These are phyloP conservation scores for Pseudoscleropodium purum DNA, from an alignment of 225 moss, liverwort and hornwort species.

Conservation along the genomic window DNA sequence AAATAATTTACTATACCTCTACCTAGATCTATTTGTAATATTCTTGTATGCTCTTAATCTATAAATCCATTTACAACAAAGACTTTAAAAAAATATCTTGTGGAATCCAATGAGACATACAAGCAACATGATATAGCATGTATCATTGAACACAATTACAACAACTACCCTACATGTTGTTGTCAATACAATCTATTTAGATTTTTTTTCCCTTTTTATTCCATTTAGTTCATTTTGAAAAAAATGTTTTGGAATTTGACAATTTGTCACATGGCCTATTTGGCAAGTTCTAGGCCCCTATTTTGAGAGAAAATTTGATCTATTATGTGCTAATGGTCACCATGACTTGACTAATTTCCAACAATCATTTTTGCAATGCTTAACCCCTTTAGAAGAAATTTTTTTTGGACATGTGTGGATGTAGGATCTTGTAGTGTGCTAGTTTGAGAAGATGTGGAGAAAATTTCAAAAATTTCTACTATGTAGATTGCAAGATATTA, in stretches of 20 bases:
- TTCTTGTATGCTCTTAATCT: background rate
- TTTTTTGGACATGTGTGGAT: too few species aligned
- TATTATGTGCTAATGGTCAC: background rate
- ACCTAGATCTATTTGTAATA: background rate
- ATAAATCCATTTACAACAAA: background rate
- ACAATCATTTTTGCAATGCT: background rate
- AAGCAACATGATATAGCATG: background rate
- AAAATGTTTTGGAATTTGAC: background rate
- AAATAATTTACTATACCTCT: background rate
- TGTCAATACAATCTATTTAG: too few species aligned
- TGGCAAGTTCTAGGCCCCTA: rapidly evolving
- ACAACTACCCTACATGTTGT: background rate
- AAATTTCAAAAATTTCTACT: too few species aligned
- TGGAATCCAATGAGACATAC: background rate
- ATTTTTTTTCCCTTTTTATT: background rate
- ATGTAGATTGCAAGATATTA: too few species aligned
- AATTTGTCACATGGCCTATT: background rate
- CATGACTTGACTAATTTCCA: background rate
- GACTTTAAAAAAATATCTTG: rapidly evolving
- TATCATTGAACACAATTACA: background rate
- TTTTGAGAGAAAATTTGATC: background rate
- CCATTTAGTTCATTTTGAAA: background rate
- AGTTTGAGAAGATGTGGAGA: too few species aligned
- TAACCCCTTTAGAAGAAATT: too few species aligned
- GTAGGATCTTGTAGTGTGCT: too few species aligned